phyloP scores from a whole-genome alignment of 2,329 filamentous ascomycete species.

The Paecilomyces dactylethromorphus region DNA sequence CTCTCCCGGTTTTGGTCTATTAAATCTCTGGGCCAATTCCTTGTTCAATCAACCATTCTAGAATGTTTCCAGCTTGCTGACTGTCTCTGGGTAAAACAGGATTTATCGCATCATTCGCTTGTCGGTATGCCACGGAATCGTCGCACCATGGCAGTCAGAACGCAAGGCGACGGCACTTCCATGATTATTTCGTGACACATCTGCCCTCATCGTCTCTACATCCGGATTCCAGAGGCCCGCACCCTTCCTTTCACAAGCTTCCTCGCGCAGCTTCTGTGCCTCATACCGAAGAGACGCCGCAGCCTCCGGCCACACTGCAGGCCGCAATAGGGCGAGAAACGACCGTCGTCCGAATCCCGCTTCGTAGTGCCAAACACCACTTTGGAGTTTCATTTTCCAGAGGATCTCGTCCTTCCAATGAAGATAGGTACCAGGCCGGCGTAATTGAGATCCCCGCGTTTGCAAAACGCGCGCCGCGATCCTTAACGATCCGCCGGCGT shows the following conservation, averaged over 20 bases:
- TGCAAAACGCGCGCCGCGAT: constrained; percentile 71
- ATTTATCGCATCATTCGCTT: constrained; percentile 26
- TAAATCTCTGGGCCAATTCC: constrained; percentile 12
- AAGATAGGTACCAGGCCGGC: constrained; percentile 89
- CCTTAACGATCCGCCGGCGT: constrained; percentile 39
- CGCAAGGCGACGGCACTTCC: constrained; percentile 55
- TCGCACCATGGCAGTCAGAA: constrained; percentile 7
- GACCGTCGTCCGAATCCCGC: constrained; percentile 89
- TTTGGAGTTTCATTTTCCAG: constrained; percentile 75
- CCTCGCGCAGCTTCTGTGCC: constrained; percentile 79
- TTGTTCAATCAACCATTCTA: neutral
- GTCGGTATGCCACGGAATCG: constrained; percentile 17
- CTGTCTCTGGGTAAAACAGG: constrained; percentile 18
- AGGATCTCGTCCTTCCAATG: constrained; percentile 81
- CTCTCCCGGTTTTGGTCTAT: neutral
- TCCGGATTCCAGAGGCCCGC: constrained; percentile 64
- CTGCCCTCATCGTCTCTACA: constrained; percentile 88
- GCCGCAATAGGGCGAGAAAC: constrained; percentile 66
- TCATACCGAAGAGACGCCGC: constrained; percentile 50
- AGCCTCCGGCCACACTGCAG: constrained; percentile 53
- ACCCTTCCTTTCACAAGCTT: constrained; percentile 72
- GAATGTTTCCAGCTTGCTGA: constrained; percentile 2
- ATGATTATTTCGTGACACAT: constrained; percentile 96
- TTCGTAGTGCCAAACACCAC: constrained; percentile 92
- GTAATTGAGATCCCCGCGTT: constrained; percentile 92